Base-by-base conservation (phyloP, 2,329 filamentous ascomycete genomes). In the Colletotrichum horii region DNA sequence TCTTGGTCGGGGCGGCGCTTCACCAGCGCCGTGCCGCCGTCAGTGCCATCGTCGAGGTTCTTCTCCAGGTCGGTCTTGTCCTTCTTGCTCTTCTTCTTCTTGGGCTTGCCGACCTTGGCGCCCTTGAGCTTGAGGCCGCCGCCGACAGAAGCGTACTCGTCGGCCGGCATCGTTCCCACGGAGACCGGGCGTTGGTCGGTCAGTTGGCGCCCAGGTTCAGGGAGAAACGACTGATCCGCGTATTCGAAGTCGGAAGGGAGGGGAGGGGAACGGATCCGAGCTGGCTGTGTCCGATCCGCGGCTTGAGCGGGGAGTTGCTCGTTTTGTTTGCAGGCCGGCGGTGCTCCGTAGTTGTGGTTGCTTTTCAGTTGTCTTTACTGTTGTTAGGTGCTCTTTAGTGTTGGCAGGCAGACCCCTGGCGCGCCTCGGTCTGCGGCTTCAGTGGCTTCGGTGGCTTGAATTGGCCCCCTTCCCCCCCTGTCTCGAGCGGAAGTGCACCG, bases 121-220 rank as follows among this genome's bases (percentile, higher is more conserved):
- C 96, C 95, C 87, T 98, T 98, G 76, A 98, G 90, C 83, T 95
- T 96, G 38, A 98, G 91, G 76, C 93, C 94, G 80, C 95, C 95
- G 74, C 92, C 89, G 76, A 90, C 85, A 77, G 91, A 87, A 64
- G 89, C 85, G 87, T 97, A 97, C 79, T 97, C 95, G 83, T 94
- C 93, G 71, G 91, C 89, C 28, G 93, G 91, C 94, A 96, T 96
- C 61, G 58, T 14, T 22, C 38, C 7, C 8, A 52, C 52, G 56
- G 30, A 60, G 16, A 38, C 64, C 16, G 22, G 62, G 28, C 12
- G 26, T 52, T 52, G 43, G 11, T 4, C 4, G 43, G 43, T 52
- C 43, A 52, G 60, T 30, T 22, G 36, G 19, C 28, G 36, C 16
- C 8, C 15, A 52, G 11, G 36, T 69, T 26, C 7, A 60, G 58